Evolutionary conservation across 2,329 filamentous ascomycete species (phyloP).

Genomic region (Claviceps pazoutovae): DNA sequence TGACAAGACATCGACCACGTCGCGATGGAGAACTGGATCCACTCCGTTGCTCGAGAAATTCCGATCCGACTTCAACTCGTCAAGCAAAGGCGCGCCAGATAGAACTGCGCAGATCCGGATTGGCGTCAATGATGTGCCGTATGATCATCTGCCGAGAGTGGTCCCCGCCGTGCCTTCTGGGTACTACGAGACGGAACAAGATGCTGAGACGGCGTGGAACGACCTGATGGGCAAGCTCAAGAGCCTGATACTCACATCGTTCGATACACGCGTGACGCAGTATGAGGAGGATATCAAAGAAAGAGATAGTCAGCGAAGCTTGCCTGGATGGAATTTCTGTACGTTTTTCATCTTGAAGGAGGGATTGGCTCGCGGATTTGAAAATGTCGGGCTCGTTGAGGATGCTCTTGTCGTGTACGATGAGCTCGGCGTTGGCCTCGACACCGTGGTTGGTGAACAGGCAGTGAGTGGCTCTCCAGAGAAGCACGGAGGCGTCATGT

Average conservation of each 20-base stretch:
- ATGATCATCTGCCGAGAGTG: slow-evolving; percentile 47
- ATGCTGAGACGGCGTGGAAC: slow-evolving; percentile 68
- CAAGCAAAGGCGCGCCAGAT: slow-evolving; percentile 55
- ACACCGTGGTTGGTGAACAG: slow-evolving; percentile 68
- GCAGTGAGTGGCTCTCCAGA: slow-evolving; percentile 41
- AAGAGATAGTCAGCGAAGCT: slow-evolving; percentile 69
- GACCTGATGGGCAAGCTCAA: slow-evolving; percentile 82
- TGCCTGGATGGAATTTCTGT: slow-evolving; percentile 98
- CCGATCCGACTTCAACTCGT: slow-evolving; percentile 74
- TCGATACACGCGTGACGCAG: slow-evolving; percentile 78
- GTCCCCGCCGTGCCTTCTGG: slow-evolving; percentile 49
- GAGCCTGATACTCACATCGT: slow-evolving; percentile 71
- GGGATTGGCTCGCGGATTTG: slow-evolving; percentile 82
- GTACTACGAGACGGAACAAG: slow-evolving; percentile 58
- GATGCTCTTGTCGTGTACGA: slow-evolving; percentile 92
- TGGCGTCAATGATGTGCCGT: slow-evolving; percentile 53
- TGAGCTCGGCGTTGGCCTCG: slow-evolving; percentile 77
- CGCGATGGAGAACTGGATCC: slow-evolving; percentile 66
- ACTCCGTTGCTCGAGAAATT: slow-evolving; percentile 82
- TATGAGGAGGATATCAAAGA: slow-evolving; percentile 97
- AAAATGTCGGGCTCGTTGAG: slow-evolving; percentile 89
- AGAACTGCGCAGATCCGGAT: slow-evolving; percentile 77
- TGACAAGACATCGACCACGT: slow-evolving; percentile 54
- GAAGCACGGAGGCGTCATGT: slow-evolving; percentile 58
- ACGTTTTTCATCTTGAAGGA: slow-evolving; percentile 98